Evolutionary conservation across 495 filamentous ascomycete species (phyloP), one percentile per base, ranked within the genome.

Genomic region (Aspergillus sparsus): DNA sequence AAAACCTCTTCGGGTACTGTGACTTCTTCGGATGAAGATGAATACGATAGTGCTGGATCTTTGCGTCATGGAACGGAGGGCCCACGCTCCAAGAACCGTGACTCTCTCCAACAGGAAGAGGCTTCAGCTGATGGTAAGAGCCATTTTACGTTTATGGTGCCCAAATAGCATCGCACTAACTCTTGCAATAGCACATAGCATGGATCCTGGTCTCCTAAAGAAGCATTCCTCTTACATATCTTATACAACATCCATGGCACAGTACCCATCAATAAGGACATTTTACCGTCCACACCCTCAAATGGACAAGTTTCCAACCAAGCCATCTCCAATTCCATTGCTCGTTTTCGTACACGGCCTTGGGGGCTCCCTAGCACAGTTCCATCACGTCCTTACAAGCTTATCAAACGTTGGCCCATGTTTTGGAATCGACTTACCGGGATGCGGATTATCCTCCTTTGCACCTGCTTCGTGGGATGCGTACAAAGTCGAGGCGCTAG

Each of bases 261-360:
- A 83, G 15, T 98, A 96, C 69, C 85, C 85, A 7, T 82, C 80
- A 39, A 83, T 98, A 62, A 87, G 93, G 49, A 87, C 92, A 36
- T 97, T 97, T 69, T 91, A 88, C 73, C 80, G 87, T 44, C 85
- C 83, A 27, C 93, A 97, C 73, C 86, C 88, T 8, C 89, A 97
- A 67, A 83, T 85, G 35, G 82, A 87, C 60, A 87, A 91, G 66
- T 82, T 97, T 4, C 91, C 91, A 0, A 81, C 74, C 49, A 81
- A 83, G 47, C 88, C 90, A 0, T 78, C 81, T 6, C 86, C 91
- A 1, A 72, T 96, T n/a, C 91, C 93, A 9, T 75, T 97, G 8
- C 73, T 97, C 6, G 93, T 97, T 31, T 96, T 96, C 70, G 80
- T 97, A 54, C 93, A 97, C 68, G 93, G 93, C 12, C 82, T 98